Percentiles rank a stretch among this genome's conserved stretches.
These are phyloP conservation scores for Exophiala mesophila DNA, from an alignment of 2,329 filamentous ascomycete species.

Conservation along the genomic window DNA sequence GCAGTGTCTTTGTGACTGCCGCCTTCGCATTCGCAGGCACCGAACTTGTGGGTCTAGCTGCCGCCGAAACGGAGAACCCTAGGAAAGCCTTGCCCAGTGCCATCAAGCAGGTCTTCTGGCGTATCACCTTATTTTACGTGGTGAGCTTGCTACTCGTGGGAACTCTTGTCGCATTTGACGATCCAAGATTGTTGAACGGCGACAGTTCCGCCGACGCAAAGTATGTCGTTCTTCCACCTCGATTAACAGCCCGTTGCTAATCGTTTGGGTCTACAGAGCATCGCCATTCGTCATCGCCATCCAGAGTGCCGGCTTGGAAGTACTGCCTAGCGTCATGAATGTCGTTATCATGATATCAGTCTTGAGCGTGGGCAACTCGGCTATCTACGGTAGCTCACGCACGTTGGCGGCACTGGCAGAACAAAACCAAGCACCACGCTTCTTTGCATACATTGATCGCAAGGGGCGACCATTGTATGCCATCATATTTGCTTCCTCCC, in stretches of 20 bases:
- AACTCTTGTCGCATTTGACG: slow-evolving; percentile 40
- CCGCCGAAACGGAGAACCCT: slow-evolving; percentile 50
- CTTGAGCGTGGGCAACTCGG: slow-evolving; percentile 55
- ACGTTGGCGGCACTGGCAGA: slow-evolving; percentile 52
- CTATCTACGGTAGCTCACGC: slow-evolving; percentile 54
- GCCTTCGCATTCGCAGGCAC: slow-evolving; percentile 56
- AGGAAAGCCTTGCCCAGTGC: slow-evolving; percentile 46
- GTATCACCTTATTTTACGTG: slow-evolving; percentile 48
- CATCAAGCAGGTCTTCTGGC: slow-evolving; percentile 47
- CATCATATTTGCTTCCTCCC: slow-evolving; percentile 36
- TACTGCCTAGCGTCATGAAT: slow-evolving; percentile 63
- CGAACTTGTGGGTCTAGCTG: slow-evolving; percentile 50
- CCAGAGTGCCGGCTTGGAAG: slow-evolving; percentile 54
- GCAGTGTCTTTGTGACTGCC: slow-evolving; percentile 53
- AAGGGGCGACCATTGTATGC: slow-evolving; percentile 42
- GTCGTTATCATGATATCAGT: slow-evolving; percentile 60
- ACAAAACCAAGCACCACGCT: slow-evolving; percentile 41
- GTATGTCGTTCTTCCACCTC: slow-evolving; percentile 5
- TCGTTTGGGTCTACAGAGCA: slow-evolving; percentile 28
- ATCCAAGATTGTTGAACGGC: slow-evolving; percentile 38
- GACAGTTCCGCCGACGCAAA: slow-evolving; percentile 37
- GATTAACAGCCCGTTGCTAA: neutral
- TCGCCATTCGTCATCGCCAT: slow-evolving; percentile 66
- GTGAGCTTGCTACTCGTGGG: slow-evolving; percentile 43
- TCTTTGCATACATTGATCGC: slow-evolving; percentile 44